Evolutionary conservation across 371 early-diverging fungal species (phyloP), one percentile per base, ranked within the genome.

Genomic region (Rhizomucor pusillus): DNA sequence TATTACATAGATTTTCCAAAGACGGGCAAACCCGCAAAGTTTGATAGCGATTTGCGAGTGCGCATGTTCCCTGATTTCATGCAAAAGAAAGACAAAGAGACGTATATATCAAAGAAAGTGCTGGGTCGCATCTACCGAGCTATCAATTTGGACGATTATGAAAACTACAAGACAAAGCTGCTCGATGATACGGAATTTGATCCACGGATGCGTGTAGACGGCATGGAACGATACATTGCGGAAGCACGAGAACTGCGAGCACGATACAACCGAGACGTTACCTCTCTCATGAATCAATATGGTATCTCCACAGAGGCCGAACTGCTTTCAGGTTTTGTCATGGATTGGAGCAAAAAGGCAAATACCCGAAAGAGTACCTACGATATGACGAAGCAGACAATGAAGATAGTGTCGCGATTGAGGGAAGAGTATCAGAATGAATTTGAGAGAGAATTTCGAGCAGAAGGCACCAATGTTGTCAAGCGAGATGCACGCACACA

Each of bases 11-110:
- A 79, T 65, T 75, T 72, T 34, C 76, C 75, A 1, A 75, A 75
- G 45, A 62, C 80, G 1, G 81, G 79, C 1, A 70, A 60, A 18
- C 76, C 83, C 1, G 77, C 71, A 1, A 58, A 69, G 1, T 18
- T 78, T 24, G 62, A 59, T 0, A 52, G 54, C 0, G 82, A 82
- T 18, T 63, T 83, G 1, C 53, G 71, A 6, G 85, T 86, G 0
- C 62, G 50, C 11, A 43, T 36, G 1, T 90, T 77, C 52, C 94
- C 94, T 0, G 92, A 92, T 59, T 94, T 90, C 55, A 90, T 94
- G 92, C 80, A 90, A 46, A 87, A 88, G 59, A 66, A 71, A 5
- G 70, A 71, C 29, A 81, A 82, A 48, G 58, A 59, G 7, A 59
- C 65, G 0, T 92, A 91, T 56, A 7, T 14, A 1, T 88, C 88